Base-by-base conservation (phyloP, 176 grass and related monocot genomes). In the Poa pratensis region DNA sequence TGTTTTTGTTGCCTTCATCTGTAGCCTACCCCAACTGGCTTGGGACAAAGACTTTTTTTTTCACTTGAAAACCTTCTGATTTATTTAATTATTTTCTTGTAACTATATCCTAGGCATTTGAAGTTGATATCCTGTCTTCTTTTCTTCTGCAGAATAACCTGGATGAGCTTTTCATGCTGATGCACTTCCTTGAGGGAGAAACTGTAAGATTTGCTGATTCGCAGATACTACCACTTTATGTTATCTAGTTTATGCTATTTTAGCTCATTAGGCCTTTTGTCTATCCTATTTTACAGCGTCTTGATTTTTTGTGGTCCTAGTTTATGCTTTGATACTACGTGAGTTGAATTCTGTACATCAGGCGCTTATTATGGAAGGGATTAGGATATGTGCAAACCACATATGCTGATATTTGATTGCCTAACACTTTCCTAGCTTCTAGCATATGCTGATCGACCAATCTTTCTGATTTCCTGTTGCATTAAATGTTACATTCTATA, bases 131-230 rank as follows among this genome's bases (percentile, higher is more conserved):
- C 61, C 24, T 75, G 4, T 74, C 23, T 51, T 64, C 73, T 48
- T 88, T 17, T 64, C 80, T 88, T 86, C 15, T 30, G 71, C 95
- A 99, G 97, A 99, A 99, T 83, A 99, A 99, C 68, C 87, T 99
- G 90, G 97, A 99, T 50, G 97, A 99, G 86, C 90, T 99, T 75
- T 99, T 99, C 91, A 96, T 99, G 92, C 92, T 99, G 48, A 99
- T 99, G 97, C 94, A 99, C 82, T 99, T 99, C 88, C 97, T 99
- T 73, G 97, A 99, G 82, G 97, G 91, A 64, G 94, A 95, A 83
- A 99, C 87, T 86, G 97, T 99, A 89, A 94, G 97, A 57, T 61
- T 60, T 69, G 16, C 9, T 89, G 48, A 28, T 89, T 57, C 59
- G 73, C 27, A 10, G 19, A 14, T 89, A 24, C 51, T 83, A 46